Percentiles rank a stretch among this genome's conserved stretches.
Evolutionary conservation across 805 yeast species (phyloP).

Genomic region (Blastobotrys robertii): DNA sequence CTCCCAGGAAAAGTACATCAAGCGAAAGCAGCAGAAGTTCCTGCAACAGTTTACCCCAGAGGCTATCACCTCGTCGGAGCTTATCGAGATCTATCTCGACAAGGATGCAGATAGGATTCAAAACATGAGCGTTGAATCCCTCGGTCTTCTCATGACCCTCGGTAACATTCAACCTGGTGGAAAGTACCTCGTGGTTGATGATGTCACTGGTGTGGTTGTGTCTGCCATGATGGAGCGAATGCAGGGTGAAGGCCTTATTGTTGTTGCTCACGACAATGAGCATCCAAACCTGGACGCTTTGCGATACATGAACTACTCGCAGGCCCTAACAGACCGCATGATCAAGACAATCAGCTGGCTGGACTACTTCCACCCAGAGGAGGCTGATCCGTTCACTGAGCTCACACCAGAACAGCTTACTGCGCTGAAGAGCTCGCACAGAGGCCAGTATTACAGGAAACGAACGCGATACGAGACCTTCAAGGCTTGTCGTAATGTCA

Average conservation of each 20-base stretch:
- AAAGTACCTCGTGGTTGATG: slow-evolving; percentile 77
- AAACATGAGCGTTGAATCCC: slow-evolving; percentile 76
- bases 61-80: slow-evolving; percentile 56
- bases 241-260: slow-evolving; percentile 60
- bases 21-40: slow-evolving; percentile 87
- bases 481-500: slow-evolving; percentile 32
- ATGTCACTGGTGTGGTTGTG: slow-evolving; percentile 85
- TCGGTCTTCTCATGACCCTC: slow-evolving; percentile 66
- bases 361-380: slow-evolving; percentile 76
- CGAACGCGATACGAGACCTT: slow-evolving; percentile 39
- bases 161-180: slow-evolving; percentile 89
- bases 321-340: slow-evolving; percentile 41
- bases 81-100: slow-evolving; percentile 65
- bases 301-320: slow-evolving; percentile 49
- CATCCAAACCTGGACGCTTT: slow-evolving; percentile 75
- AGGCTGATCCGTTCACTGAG: slow-evolving; percentile 33
- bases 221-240: slow-evolving; percentile 85
- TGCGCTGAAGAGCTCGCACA: slow-evolving; percentile 48
- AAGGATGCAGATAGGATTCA: slow-evolving; percentile 64
- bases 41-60: slow-evolving; percentile 77
- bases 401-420: slow-evolving; percentile 42
- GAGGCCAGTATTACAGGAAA: slow-evolving; percentile 59
- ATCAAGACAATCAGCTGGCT: slow-evolving; percentile 65
- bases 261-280: slow-evolving; percentile 83
- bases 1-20: slow-evolving; percentile 86